Evolutionary conservation across 306 rosid species (phyloP), one percentile per base, ranked within the genome.

Genomic region (Sophora flavescens): DNA sequence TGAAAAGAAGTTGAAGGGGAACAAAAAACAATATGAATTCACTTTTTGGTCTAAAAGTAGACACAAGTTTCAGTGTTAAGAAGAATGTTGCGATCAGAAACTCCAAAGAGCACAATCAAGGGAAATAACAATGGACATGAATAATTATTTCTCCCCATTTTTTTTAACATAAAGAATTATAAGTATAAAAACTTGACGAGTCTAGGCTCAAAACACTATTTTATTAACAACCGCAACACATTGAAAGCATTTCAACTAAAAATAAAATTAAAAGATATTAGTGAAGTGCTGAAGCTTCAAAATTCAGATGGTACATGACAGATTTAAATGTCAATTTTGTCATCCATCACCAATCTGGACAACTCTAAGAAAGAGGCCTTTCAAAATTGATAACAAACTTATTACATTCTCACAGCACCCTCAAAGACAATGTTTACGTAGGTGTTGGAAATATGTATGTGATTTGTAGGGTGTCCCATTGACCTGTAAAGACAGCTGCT

Each of bases 1-100:
- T 77, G 51, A 14, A 45, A 42, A 63, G 41, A 61, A 57, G 63
- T 39, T 56, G 15, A 57, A 51, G 74, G 66, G 15, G 42, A 35
- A 66, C 15, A 3, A 42, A 6, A 10, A 35, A 39, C 17, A 47
- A 59, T 62, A 8, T 2, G 22, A 74, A 50, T 65, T 16, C 42
- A 63, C 63, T 44, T 48, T 28, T 4, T 1, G n/a, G 15, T 17
- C 15, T 41, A 4, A 53, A 64, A 51, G 41, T 5, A 57, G 14
- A 54, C 8, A 54, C 8, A 5, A n/a, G 38, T 48, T 65, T 56
- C 26, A n/a, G 39, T 48, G 22, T 48, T 28, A 0, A 17, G 41
- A 56, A 63, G 63, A 44, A 12, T 54, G 32, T 13, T 11, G 16
- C 63, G 57, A 48, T 64, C 35, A 77, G 42, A 45, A 57, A 44